Evolutionary conservation across 1,284 basidiomycete genomes (phyloP), one percentile per base, ranked within the genome.

Genomic region (Leccinum solheimii): DNA sequence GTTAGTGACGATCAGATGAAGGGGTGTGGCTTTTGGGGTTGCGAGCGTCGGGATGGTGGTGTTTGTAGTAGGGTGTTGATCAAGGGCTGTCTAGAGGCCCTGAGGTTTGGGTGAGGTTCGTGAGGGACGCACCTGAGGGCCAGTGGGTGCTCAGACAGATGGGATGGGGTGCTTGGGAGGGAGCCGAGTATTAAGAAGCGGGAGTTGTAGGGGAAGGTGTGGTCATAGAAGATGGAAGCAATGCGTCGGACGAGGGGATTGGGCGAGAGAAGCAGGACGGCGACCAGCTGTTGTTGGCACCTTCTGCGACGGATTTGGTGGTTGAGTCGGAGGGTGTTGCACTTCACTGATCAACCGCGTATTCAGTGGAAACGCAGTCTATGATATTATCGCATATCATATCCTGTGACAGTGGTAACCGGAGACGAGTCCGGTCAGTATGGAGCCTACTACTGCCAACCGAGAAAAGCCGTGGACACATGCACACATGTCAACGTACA

Each of bases 81-180:
- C 61, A 81, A 83, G 69, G 80, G 65, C 63, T 83, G 11, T 83
- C 83, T 53, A 79, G 81, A 64, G 68, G 73, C 32, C 74, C 79
- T 19, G 66, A 16, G 1, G n/a, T 78, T 21, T 71, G 79, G 53
- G 49, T 78, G 13, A 69, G 81, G 32, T 69, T 76, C 21, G 56
- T 83, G 57, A 72, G 77, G 63, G 81, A 82, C 61, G 81, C 82
- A 2, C 82, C 81, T 1, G 76, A 77, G 5, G 81, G 81, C 5
- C 64, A 13, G 19, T 60, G 80, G 9, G 75, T 81, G 36, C 65
- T 82, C 3, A 72, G 75, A 13, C 19, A 10, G 19, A 21, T 27
- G 2, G 27, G 30, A 30, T 32, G 32, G 32, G 32, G 32, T 40
- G 43, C 2, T 45, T 45, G 66, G 64, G 30, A 71, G 70, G 60